Evolutionary conservation across 495 filamentous ascomycete species (phyloP).

Genomic region (Tuber indicum): DNA sequence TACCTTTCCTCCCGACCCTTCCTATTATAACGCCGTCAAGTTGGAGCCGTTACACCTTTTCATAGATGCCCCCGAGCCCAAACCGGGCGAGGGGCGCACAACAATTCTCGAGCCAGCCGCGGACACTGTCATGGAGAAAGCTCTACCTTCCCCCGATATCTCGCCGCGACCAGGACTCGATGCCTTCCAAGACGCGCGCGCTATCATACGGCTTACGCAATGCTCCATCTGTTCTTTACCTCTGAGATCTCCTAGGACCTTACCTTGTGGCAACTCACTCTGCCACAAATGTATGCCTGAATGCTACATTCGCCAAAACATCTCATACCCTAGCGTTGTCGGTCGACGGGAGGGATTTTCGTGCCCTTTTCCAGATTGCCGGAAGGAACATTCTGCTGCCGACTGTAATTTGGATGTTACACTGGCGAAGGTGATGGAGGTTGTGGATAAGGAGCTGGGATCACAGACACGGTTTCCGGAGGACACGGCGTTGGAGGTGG

Average conservation of each 20-base stretch:
- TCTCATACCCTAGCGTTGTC: constrained; percentile 64
- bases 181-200: constrained; percentile 50
- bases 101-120: constrained; percentile 20
- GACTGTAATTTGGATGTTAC: constrained; percentile 75
- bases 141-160: constrained; percentile 11
- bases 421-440: constrained; percentile 50
- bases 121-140: constrained; percentile 26
- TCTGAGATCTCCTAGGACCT: constrained; percentile 60
- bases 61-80: constrained; percentile 32
- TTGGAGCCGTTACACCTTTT: constrained; percentile 17
- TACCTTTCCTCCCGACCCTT: constrained; percentile 12
- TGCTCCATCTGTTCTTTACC: constrained; percentile 68
- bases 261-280: constrained; percentile 76
- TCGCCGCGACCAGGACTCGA: constrained; percentile 33
- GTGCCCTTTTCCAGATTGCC: constrained; percentile 65
- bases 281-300: constrained; percentile 70
- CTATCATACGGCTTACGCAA: constrained; percentile 64
- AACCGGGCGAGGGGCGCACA: constrained; percentile 21
- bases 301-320: constrained; percentile 54
- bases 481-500: constrained; percentile 46
- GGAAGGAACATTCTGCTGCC: constrained; percentile 61
- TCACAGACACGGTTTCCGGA: constrained; percentile 45
- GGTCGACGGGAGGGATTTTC: constrained; percentile 60
- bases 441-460: constrained; percentile 39
- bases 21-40: constrained; percentile 16